Evolutionary conservation across 2,329 filamentous ascomycete genomes (phyloP).

Genomic region (Pseudohalonectria lignicola): DNA sequence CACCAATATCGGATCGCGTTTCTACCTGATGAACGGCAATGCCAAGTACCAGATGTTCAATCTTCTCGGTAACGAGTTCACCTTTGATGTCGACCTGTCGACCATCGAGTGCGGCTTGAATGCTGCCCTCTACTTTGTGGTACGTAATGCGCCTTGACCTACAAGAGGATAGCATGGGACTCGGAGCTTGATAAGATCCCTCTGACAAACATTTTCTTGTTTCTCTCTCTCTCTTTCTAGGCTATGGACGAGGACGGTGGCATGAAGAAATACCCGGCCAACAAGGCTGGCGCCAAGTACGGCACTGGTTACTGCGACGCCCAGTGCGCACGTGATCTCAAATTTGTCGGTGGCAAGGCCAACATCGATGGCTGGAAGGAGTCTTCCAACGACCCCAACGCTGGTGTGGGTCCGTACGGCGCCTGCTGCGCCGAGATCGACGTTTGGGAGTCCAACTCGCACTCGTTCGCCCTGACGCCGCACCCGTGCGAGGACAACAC

Average conservation of each 20-base stretch:
- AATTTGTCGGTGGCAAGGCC: conserved; percentile 34
- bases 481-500: conserved; percentile 40
- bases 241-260: conserved; percentile 41
- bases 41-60: conserved; percentile 36
- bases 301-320: conserved; percentile 42
- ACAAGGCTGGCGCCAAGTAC: conserved; percentile 34
- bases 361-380: conserved; percentile 30
- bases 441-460: conserved; percentile 52
- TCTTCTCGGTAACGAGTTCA: conserved; percentile 49
- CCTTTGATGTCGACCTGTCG: conserved; percentile 55
- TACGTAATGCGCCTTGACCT: no score
- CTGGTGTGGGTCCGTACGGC: conserved; percentile 34
- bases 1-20: conserved; percentile 23
- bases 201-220: no score
- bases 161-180: no score
- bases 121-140: conserved; percentile 13
- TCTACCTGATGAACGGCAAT: conserved; percentile 18
- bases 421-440: conserved; percentile 49
- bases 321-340: conserved; percentile 32
- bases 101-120: conserved; percentile 53
- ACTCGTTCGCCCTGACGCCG: conserved; percentile 46
- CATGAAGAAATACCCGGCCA: conserved; percentile 30
- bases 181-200: no score
- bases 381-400: conserved; percentile 38
- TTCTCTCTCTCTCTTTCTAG: no score